Evolutionary conservation across 768 basidiomycete genomes (phyloP).

Genomic region (Tulasnella sp.): DNA sequence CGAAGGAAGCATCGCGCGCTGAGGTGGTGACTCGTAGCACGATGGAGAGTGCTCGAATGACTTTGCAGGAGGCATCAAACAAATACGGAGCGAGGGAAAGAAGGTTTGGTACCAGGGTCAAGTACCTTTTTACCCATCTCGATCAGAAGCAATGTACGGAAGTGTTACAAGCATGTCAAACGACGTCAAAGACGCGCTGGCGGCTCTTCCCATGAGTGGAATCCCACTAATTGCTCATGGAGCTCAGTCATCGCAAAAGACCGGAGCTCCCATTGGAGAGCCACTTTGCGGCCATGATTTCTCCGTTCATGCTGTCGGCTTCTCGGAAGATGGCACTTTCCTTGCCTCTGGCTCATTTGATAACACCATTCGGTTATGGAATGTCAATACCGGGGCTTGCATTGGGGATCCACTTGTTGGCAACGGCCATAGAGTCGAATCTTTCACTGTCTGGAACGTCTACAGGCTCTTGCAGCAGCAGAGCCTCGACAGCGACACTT

Average conservation of each 20-base stretch:
- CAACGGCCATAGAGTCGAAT: too few relatives aligned
- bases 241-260: background rate
- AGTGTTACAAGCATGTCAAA: background rate
- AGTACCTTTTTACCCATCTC: background rate
- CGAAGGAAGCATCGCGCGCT: background rate
- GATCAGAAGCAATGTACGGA: background rate
- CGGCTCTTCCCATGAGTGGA: background rate
- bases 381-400: too few relatives aligned
- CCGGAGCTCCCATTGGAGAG: too few relatives aligned
- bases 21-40: background rate
- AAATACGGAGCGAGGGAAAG: background rate
- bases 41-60: background rate
- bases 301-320: too few relatives aligned
- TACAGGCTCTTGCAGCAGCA: too few relatives aligned
- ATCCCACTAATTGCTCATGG: background rate
- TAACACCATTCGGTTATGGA: too few relatives aligned
- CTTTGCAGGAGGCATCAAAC: background rate
- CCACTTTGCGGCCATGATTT: too few relatives aligned
- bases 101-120: background rate
- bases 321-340: too few relatives aligned
- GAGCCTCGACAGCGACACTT: too few relatives aligned
- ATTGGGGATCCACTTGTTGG: too few relatives aligned
- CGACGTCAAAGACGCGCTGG: background rate
- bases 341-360: too few relatives aligned
- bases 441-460: too few relatives aligned